Evolutionary conservation across 768 basidiomycete species (phyloP).

Genomic region (Kondoa subrosea): DNA sequence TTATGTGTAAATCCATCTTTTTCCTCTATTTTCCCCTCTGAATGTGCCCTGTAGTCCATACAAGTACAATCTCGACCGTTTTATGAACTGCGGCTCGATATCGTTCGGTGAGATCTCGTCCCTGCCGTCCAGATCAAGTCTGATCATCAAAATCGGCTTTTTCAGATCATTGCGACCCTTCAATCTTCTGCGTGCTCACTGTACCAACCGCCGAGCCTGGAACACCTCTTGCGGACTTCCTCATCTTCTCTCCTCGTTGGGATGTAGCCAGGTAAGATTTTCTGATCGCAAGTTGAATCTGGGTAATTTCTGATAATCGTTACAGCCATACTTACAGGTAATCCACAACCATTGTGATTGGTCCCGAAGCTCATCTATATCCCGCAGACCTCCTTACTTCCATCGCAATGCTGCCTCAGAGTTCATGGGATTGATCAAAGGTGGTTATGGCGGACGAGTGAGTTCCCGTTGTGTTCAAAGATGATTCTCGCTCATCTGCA

Average conservation of each 20-base stretch:
- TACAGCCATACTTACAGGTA: conserved; percentile 38
- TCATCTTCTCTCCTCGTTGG: conserved; percentile 51
- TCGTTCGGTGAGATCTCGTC: background rate
- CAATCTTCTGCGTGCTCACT: conserved; percentile 46
- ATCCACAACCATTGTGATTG: too few relatives aligned
- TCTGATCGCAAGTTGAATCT: conserved; percentile 35
- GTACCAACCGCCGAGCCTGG: conserved; percentile 46
- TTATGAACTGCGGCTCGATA: conserved; percentile 39
- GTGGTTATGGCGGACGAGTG: conserved; percentile 46
- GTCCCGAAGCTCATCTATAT: too few relatives aligned
- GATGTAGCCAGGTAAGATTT: conserved; percentile 46
- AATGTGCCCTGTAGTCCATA: too few relatives aligned
- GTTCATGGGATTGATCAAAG: conserved; percentile 46
- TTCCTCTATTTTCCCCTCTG: background rate
- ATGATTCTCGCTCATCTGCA: too few relatives aligned
- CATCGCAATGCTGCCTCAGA: conserved; percentile 49
- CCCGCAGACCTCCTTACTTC: conserved; percentile 39
- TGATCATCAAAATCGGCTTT: conserved; percentile 43
- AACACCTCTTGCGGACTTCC: conserved; percentile 47
- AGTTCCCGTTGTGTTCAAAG: too few relatives aligned
- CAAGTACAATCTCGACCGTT: conserved; percentile 43
- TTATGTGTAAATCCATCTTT: conserved; percentile 31
- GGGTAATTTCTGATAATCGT: conserved; percentile 11
- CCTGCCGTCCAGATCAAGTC: conserved; percentile 41
- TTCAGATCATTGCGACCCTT: conserved; percentile 50